phyloP scores from a whole-genome alignment of 768 basidiomycete genomes.

The Nidula microcarpa region DNA sequence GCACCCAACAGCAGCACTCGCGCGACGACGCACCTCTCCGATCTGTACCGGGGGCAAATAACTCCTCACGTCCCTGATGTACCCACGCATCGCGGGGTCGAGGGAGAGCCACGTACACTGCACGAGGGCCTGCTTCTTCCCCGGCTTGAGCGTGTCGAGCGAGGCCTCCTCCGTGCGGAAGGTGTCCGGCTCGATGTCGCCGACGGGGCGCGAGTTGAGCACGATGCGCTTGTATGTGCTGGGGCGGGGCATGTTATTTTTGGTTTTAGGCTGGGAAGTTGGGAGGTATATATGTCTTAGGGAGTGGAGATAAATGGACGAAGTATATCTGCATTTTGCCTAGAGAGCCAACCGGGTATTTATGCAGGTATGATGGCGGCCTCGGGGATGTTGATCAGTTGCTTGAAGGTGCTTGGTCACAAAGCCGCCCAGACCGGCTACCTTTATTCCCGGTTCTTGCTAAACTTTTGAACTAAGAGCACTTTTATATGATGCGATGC shows the following conservation, averaged over 20 bases:
- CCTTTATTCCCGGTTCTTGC: too few relatives aligned
- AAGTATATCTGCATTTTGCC: too few relatives aligned
- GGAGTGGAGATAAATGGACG: neutral
- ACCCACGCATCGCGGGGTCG: conserved; percentile 89
- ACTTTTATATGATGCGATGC: too few relatives aligned
- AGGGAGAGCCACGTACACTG: conserved; percentile 75
- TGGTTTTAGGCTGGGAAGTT: neutral
- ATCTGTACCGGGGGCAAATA: conserved; percentile 73
- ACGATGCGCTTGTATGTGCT: conserved; percentile 62
- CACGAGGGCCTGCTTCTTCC: conserved; percentile 59
- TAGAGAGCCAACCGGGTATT: too few relatives aligned
- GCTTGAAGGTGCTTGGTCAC: too few relatives aligned
- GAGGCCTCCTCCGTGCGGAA: conserved; percentile 61
- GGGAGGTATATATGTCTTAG: neutral
- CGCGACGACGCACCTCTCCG: conserved; percentile 41
- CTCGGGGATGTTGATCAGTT: too few relatives aligned
- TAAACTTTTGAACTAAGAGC: too few relatives aligned
- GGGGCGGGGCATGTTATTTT: neutral
- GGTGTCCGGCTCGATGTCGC: conserved; percentile 67
- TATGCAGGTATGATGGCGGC: too few relatives aligned
- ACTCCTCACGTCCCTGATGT: conserved; percentile 68
- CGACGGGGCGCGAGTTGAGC: conserved; percentile 70
- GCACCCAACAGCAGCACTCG: neutral
- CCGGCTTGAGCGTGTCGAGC: conserved; percentile 49
- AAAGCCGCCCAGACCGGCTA: too few relatives aligned